These are phyloP conservation scores for Cajanus cajan DNA, from an alignment of 306 rosid genomes.

Conservation along the genomic window DNA sequence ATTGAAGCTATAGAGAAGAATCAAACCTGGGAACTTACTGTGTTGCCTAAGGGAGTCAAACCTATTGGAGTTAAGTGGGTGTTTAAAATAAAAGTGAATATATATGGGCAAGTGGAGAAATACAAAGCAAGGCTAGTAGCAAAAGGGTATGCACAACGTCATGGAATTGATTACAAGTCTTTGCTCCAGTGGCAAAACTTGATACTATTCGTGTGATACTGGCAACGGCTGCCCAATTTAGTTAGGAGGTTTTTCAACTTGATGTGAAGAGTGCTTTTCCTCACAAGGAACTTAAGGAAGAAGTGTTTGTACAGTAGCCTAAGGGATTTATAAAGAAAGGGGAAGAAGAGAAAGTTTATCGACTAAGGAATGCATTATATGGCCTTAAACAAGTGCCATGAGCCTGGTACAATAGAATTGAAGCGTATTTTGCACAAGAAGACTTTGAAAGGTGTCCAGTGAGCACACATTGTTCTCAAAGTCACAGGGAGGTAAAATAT, in stretches of 20 bases:
- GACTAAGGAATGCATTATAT: no score
- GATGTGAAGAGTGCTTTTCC: not conserved
- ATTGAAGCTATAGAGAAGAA: not conserved
- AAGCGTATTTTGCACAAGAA: not conserved
- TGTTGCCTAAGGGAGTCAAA: no score
- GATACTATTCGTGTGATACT: not conserved
- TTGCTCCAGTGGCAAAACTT: not conserved
- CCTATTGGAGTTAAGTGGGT: not conserved
- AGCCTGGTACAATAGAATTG: no score
- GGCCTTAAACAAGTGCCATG: no score
- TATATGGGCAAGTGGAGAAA: not conserved
- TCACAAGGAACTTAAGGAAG: no score
- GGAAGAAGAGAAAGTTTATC: no score
- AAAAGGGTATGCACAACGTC: no score
- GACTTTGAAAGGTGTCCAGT: not conserved
- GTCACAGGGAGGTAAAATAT: not conserved
- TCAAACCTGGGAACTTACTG: no score
- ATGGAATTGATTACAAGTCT: no score
- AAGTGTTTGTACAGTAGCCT: not conserved
- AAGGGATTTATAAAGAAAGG: not conserved
- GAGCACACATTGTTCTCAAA: not conserved
- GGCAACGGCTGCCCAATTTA: not conserved
- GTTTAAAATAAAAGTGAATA: not conserved
- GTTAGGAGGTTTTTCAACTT: not conserved
- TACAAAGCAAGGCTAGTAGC: not conserved